phyloP scores from a whole-genome alignment of 768 basidiomycete genomes.

The Inosperma sp. region DNA sequence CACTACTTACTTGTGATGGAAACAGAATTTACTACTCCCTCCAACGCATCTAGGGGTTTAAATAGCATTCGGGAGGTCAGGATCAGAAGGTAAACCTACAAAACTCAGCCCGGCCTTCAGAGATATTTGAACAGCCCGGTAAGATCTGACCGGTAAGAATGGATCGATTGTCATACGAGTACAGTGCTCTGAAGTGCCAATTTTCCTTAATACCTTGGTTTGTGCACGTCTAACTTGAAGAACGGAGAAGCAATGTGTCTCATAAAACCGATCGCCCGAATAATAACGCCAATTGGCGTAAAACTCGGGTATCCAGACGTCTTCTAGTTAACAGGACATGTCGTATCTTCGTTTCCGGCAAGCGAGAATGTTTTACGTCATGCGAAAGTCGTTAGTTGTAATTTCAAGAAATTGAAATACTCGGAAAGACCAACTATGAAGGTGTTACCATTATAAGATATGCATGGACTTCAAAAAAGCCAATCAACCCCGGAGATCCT shows the following conservation, averaged over 20 bases:
- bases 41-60: too few species aligned
- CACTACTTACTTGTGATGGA: too few species aligned
- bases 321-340: background rate
- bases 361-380: too few species aligned
- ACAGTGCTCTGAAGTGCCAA: background rate
- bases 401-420: too few species aligned
- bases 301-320: background rate
- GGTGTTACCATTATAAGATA: background rate
- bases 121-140: background rate
- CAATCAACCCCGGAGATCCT: background rate
- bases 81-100: background rate
- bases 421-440: too few species aligned
- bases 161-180: background rate
- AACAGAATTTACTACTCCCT: background rate
- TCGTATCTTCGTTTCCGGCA: background rate
- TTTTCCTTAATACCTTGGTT: background rate
- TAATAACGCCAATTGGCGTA: background rate
- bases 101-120: background rate
- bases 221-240: background rate
- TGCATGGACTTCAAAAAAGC: background rate
- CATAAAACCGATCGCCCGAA: constrained; percentile 3
- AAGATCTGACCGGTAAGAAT: background rate
- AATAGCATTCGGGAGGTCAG: background rate
- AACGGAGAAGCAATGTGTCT: background rate
- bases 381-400: too few species aligned